phyloP scores from a whole-genome alignment of 75 land plant species.

The Ceratopteris richardii region DNA sequence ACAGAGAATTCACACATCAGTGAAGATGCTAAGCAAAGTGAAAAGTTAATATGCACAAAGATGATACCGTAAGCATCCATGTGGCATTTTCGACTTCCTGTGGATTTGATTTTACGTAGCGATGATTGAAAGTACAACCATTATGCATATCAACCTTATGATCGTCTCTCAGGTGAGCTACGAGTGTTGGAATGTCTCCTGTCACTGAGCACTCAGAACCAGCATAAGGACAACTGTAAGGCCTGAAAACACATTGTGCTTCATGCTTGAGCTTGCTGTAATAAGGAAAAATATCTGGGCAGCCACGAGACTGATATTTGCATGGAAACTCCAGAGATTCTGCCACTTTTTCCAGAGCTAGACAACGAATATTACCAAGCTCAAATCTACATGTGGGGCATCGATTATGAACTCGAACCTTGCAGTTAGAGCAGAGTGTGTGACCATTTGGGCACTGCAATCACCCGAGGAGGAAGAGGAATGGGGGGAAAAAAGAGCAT shows the following conservation, averaged over 20 bases:
- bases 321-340: slow-evolving; percentile 91
- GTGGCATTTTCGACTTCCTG: slow-evolving; percentile 90
- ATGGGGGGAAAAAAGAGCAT: too few species aligned
- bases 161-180: slow-evolving; percentile 74
- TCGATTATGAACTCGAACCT: slow-evolving; percentile 79
- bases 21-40: not conserved
- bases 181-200: slow-evolving; percentile 74
- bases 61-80: slow-evolving; percentile 88
- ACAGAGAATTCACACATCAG: not conserved
- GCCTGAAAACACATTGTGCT: slow-evolving; percentile 73
- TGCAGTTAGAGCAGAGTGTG: slow-evolving; percentile 85
- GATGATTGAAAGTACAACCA: slow-evolving; percentile 76
- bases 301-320: slow-evolving; percentile 59
- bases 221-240: slow-evolving; percentile 90
- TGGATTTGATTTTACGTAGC: slow-evolving; percentile 85
- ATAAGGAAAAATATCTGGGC: slow-evolving; percentile 87
- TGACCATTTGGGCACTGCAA: slow-evolving; percentile 96
- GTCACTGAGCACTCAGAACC: slow-evolving; percentile 83
- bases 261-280: slow-evolving; percentile 90
- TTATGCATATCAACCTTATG: slow-evolving; percentile 91
- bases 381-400: slow-evolving; percentile 95
- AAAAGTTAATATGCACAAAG: not conserved
- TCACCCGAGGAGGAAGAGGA: not conserved
- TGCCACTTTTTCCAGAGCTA: slow-evolving; percentile 90
- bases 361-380: slow-evolving; percentile 86